Conservation (phyloP, 1,139 yeast genomes). For the Chernovozyma aurita region DNA sequence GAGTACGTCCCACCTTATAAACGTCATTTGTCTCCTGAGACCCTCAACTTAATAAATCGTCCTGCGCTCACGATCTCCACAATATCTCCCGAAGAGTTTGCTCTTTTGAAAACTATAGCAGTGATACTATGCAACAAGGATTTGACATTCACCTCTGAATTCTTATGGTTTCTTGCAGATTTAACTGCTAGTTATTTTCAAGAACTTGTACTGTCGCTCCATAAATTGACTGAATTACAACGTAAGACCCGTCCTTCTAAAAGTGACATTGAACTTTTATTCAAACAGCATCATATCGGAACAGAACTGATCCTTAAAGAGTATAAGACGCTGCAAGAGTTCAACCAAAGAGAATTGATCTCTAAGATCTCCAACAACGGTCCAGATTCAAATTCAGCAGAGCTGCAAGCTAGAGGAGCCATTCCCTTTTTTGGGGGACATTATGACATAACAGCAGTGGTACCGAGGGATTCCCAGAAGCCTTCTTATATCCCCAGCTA, state of each 20-base stretch:
- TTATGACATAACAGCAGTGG: conserved; percentile 46
- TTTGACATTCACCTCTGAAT: conserved; percentile 35
- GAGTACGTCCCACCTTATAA: conserved; percentile 3
- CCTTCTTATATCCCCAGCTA: conserved; percentile 64
- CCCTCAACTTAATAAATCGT: not conserved
- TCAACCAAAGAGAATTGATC: conserved; percentile 6
- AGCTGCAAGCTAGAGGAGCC: not conserved
- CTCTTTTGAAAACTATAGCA: conserved; percentile 31
- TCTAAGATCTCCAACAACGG: conserved; percentile 7
- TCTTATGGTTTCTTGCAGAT: conserved; percentile 43
- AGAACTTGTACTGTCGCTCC: conserved; percentile 42
- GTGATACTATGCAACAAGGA: conserved; percentile 34
- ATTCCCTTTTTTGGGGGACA: conserved; percentile 39
- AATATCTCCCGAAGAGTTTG: conserved; percentile 29
- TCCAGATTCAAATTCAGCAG: not conserved
- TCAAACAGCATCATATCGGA: conserved; percentile 42
- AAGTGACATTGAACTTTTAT: conserved; percentile 50
- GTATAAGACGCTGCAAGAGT: conserved; percentile 19
- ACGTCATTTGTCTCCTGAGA: conserved; percentile 3
- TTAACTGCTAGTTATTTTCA: conserved; percentile 50
- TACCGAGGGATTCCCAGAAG: conserved; percentile 48
- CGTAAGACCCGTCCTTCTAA: conserved; percentile 59
- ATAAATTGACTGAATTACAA: conserved; percentile 60
- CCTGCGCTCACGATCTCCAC: conserved; percentile 1
- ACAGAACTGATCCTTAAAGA: conserved; percentile 45